phyloP scores from a whole-genome alignment of 768 basidiomycete genomes.

The Mycena maculata region DNA sequence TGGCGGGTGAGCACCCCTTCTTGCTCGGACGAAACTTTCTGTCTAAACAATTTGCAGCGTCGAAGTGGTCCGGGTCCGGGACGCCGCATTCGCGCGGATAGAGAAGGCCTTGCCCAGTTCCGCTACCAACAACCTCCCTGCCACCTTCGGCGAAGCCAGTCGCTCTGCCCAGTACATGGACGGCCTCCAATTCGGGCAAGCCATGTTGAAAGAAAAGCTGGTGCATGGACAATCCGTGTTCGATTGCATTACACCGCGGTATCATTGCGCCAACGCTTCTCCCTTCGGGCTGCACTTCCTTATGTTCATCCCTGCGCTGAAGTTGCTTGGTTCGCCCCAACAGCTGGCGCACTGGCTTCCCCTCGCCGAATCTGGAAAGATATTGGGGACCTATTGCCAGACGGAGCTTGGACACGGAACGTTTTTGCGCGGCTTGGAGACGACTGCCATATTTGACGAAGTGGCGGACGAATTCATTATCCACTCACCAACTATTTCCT shows the following conservation, averaged over 20 bases:
- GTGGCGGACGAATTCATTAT: slow-evolving; percentile 40
- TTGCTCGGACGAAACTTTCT: too few species aligned
- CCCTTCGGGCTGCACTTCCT: slow-evolving; percentile 40
- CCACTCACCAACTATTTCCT: slow-evolving; percentile 38
- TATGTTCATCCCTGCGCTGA: slow-evolving; percentile 41
- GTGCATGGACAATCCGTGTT: slow-evolving; percentile 33
- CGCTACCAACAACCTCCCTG: background rate
- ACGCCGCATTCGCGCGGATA: background rate
- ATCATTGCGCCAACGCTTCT: slow-evolving; percentile 38
- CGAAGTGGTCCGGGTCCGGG: too few species aligned
- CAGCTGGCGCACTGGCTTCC: slow-evolving; percentile 42
- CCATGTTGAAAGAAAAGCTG: slow-evolving; percentile 35
- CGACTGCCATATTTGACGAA: slow-evolving; percentile 41
- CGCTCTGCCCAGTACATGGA: slow-evolving; percentile 34
- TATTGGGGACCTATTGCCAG: slow-evolving; percentile 42
- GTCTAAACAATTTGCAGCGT: too few species aligned
- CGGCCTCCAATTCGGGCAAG: slow-evolving; percentile 39
- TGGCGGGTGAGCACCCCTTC: slow-evolving; percentile 1
- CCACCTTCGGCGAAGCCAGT: background rate
- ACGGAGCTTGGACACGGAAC: slow-evolving; percentile 46
- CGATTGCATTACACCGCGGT: slow-evolving; percentile 27
- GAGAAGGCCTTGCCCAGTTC: background rate
- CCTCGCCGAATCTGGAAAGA: slow-evolving; percentile 35
- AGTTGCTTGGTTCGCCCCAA: slow-evolving; percentile 37
- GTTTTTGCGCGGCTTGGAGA: slow-evolving; percentile 41